Percentiles rank a stretch among this genome's conserved stretches.
phyloP scores from a whole-genome alignment of 306 rosid species.

The Sicyos edulis region DNA sequence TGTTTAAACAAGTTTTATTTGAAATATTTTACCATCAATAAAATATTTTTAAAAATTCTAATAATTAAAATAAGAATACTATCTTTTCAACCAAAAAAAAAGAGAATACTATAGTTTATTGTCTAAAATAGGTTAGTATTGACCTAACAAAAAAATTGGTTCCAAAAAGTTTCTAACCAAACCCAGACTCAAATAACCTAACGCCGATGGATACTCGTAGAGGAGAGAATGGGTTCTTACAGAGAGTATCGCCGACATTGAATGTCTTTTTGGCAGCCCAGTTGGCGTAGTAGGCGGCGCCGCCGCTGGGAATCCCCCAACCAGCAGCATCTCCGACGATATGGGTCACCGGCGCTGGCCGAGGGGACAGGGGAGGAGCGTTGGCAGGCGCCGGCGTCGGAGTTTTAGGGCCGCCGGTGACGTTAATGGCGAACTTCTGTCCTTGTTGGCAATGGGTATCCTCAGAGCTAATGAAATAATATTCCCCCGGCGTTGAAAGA shows the following conservation, averaged over 20 bases:
- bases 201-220: too few relatives aligned
- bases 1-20: too few relatives aligned
- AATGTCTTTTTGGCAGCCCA: constrained; percentile 32
- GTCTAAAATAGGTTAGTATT: too few relatives aligned
- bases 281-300: constrained; percentile 8
- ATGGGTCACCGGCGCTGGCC: constrained; percentile 22
- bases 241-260: constrained; percentile 28
- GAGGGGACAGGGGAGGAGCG: neutral
- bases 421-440: constrained; percentile 1
- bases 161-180: too few relatives aligned
- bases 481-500: neutral
- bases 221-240: neutral
- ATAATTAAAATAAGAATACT: too few relatives aligned
- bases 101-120: too few relatives aligned
- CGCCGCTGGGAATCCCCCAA: constrained; percentile 27
- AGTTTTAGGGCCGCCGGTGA: neutral
- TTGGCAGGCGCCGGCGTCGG: neutral
- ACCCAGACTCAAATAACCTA: too few relatives aligned
- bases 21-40: too few relatives aligned
- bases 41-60: too few relatives aligned
- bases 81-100: too few relatives aligned
- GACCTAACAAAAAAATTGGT: too few relatives aligned
- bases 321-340: constrained; percentile 35
- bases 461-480: neutral
- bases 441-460: neutral